Percentiles rank a stretch among this genome's conserved stretches.
These are phyloP conservation scores for Pezicula radicicola DNA, from an alignment of 2,329 filamentous ascomycete species.

Conservation along the genomic window DNA sequence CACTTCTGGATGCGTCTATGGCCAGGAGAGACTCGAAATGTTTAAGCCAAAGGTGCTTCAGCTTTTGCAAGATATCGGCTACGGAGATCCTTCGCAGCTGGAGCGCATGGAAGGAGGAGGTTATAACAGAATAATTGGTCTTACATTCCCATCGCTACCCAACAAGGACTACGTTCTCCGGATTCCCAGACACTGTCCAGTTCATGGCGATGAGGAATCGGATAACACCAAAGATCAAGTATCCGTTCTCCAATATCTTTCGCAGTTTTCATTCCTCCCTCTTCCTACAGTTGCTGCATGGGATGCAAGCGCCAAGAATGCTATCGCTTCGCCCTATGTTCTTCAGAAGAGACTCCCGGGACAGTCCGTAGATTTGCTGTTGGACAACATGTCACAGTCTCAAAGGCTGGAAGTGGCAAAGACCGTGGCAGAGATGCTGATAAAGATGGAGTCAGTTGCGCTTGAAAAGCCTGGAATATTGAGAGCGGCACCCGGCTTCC, in stretches of 20 bases:
- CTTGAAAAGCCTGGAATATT: conserved; percentile 6
- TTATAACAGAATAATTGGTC: conserved; percentile 14
- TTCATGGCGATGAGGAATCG: not conserved
- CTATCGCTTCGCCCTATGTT: conserved; percentile 8
- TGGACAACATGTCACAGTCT: conserved; percentile 4
- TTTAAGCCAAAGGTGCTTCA: too few relatives aligned
- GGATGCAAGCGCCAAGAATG: conserved; percentile 14
- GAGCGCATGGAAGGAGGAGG: conserved; percentile 14
- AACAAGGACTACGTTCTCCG: conserved; percentile 10
- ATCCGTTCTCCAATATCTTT: conserved; percentile 6
- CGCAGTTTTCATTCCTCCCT: not conserved
- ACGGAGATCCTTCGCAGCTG: not conserved
- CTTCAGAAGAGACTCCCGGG: conserved; percentile 14
- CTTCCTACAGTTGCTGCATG: conserved; percentile 8
- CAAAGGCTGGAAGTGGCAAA: conserved; percentile 11
- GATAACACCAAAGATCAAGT: conserved; percentile 13
- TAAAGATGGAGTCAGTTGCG: conserved; percentile 6
- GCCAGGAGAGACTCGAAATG: too few relatives aligned
- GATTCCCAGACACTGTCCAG: conserved; percentile 6
- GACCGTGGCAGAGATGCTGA: conserved; percentile 6
- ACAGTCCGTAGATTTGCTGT: not conserved
- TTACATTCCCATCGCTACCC: conserved; percentile 4
- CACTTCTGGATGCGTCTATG: too few relatives aligned
- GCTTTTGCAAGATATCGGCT: too few relatives aligned
- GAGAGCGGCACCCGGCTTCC: not conserved